Evolutionary conservation across 176 grass and related monocot species (phyloP), one percentile per base, ranked within the genome.

Genomic region (Aegilops longissima): DNA sequence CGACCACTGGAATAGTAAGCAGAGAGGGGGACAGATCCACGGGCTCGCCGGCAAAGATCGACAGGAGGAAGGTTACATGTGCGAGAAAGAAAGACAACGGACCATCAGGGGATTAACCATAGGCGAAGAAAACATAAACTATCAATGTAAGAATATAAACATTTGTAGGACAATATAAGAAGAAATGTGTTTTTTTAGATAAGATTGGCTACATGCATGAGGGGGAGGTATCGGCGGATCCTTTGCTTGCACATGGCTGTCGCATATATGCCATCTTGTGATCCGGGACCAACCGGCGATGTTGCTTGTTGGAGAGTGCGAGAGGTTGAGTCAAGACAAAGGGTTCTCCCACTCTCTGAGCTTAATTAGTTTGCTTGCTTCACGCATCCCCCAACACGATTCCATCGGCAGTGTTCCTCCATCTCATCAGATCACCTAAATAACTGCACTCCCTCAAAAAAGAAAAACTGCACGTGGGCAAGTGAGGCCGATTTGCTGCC

Each of bases 1-100:
- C 51, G 1, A 54, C 2, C 5, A 0, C 0, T 1, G 0, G 51
- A 54, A 5, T 1, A 52, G 16, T 5, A 54, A 0, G 49, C 14
- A 6, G 14, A 52, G 49, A 8, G 51, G 16, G 2, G 2, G 51
- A 16, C 5, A 14, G 1, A 52, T 52, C 5, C 14, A 52, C 13
- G 4, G 4, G 13, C 47, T 16, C 13, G 13, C 30, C 3, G 0
- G 10, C 3, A 8, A 42, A 42, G 39, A 42, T 42, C 9, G 9
- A 44, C 3, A 0, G 42, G 42, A 44, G 42, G 42, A 44, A 42
- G 10, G 10, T 12, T 34, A 5, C 34, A 34, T 34, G 34, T 34
- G 34, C 34, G 34, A 34, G 35, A 45, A 45, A 45, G 12, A 51
- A 54, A 54, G 1, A 54, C 51, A 16, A 18, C 51, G 0, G 16